A percentile compares a stretch with the other conserved stretches of the same genome.
Evolutionary conservation across 2,329 filamentous ascomycete species (phyloP).

Genomic region (Dryadomyces sulphureus): DNA sequence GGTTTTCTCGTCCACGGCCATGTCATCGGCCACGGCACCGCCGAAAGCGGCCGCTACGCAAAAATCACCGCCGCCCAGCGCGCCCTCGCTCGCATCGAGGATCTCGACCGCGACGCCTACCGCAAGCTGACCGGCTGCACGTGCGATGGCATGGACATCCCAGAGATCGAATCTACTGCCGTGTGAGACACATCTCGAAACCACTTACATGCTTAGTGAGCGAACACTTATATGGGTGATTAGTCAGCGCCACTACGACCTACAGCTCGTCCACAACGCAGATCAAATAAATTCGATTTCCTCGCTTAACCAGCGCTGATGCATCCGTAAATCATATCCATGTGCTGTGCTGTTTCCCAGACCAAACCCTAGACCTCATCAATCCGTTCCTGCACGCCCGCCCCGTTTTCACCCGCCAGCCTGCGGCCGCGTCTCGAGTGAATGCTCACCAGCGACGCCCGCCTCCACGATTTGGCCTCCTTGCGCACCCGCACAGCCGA

Average conservation of each 20-base stretch:
- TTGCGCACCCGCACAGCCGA: conserved; percentile 17
- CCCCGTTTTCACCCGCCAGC: neutral
- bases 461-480: conserved; percentile 15
- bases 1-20: conserved; percentile 63
- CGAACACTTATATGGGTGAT: too few relatives aligned
- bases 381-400: neutral
- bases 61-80: conserved; percentile 51
- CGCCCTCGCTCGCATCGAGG: conserved; percentile 33
- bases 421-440: neutral
- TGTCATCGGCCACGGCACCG: conserved; percentile 46
- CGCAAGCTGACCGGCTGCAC: conserved; percentile 44
- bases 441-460: conserved; percentile 6
- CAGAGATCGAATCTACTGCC: too few relatives aligned
- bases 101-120: conserved; percentile 40
- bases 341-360: too few relatives aligned
- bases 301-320: too few relatives aligned
- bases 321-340: too few relatives aligned
- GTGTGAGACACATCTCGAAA: too few relatives aligned
- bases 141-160: too few relatives aligned
- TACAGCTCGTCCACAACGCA: too few relatives aligned
- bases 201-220: too few relatives aligned
- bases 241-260: too few relatives aligned
- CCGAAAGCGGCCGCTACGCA: conserved; percentile 55
- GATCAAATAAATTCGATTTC: too few relatives aligned
- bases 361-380: neutral